A percentile compares a stretch with the other conserved stretches of the same genome.
phyloP scores from a whole-genome alignment of 768 basidiomycete genomes.

The Xerocomus potaroensis region DNA sequence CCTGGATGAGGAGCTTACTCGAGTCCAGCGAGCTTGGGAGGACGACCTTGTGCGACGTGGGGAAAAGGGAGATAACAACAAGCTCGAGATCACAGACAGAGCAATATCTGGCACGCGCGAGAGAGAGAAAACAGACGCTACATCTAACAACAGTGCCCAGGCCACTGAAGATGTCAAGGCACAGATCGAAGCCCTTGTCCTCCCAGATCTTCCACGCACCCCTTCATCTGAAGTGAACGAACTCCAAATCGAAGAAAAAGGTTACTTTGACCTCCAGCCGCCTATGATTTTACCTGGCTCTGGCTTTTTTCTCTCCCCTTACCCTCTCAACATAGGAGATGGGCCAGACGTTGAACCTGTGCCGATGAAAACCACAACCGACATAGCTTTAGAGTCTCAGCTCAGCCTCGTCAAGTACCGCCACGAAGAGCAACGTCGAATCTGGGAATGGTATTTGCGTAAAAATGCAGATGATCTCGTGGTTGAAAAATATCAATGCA shows the following conservation, averaged over 20 bases:
- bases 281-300: slow-evolving; percentile 27
- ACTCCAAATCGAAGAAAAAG: slow-evolving; percentile 30
- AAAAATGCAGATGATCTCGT: slow-evolving; percentile 84
- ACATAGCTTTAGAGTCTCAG: slow-evolving; percentile 72
- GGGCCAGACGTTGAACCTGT: slow-evolving; percentile 37
- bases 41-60: slow-evolving; percentile 80
- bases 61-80: slow-evolving; percentile 43
- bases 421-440: slow-evolving; percentile 80
- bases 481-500: slow-evolving; percentile 90
- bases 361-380: slow-evolving; percentile 54
- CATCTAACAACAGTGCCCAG: slow-evolving; percentile 12
- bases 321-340: slow-evolving; percentile 23
- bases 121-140: slow-evolving; percentile 14
- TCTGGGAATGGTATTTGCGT: slow-evolving; percentile 95
- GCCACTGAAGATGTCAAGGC: slow-evolving; percentile 55
- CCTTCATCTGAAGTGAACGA: slow-evolving; percentile 34
- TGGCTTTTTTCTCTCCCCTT: slow-evolving; percentile 31
- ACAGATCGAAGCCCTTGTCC: slow-evolving; percentile 54
- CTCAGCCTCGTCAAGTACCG: slow-evolving; percentile 69
- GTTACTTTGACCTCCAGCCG: slow-evolving; percentile 43
- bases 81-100: slow-evolving; percentile 11
- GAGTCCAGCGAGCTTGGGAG: slow-evolving; percentile 75
- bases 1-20: slow-evolving; percentile 71
- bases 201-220: slow-evolving; percentile 35
- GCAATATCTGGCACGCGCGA: slow-evolving; percentile 24